These are phyloP conservation scores for Alloteropsis semialata DNA, from an alignment of 176 grass and related monocot genomes.

Conservation along the genomic window DNA sequence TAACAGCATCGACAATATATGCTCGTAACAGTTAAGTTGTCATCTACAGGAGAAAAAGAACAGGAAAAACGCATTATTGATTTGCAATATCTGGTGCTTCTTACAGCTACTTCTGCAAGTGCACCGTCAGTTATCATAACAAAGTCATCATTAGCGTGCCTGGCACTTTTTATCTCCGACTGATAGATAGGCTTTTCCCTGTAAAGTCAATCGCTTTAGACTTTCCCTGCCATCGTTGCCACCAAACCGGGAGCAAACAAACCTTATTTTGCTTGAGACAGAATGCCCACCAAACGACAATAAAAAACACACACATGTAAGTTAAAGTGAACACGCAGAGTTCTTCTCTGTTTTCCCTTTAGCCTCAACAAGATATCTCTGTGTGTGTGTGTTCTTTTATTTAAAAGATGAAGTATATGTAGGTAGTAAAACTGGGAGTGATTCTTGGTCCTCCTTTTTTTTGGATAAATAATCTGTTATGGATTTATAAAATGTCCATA, in stretches of 20 bases:
- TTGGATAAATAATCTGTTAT: not conserved
- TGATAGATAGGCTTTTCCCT: not conserved
- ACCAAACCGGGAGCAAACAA: constrained; percentile 7
- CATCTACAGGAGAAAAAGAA: not conserved
- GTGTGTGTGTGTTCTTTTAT: no score
- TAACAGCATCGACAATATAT: no score
- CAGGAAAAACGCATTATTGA: not conserved
- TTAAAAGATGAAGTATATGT: no score
- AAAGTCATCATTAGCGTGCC: constrained; percentile 1
- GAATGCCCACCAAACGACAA: not conserved
- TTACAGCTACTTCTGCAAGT: not conserved
- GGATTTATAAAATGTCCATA: not conserved
- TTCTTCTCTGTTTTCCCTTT: not conserved
- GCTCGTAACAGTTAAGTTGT: no score
- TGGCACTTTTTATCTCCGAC: constrained; percentile 18
- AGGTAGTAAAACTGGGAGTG: not conserved
- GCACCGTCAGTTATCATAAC: not conserved
- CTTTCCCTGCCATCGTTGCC: constrained; percentile 23
- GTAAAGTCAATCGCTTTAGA: constrained; percentile 6
- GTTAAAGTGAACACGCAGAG: not conserved
- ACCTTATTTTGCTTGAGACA: constrained; percentile 7
- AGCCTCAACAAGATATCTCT: no score
- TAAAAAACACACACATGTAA: not conserved
- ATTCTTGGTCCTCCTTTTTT: not conserved
- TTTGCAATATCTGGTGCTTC: not conserved